Conservation (phyloP, 2,329 filamentous ascomycete genomes). For the Plenodomus biglobosus region DNA sequence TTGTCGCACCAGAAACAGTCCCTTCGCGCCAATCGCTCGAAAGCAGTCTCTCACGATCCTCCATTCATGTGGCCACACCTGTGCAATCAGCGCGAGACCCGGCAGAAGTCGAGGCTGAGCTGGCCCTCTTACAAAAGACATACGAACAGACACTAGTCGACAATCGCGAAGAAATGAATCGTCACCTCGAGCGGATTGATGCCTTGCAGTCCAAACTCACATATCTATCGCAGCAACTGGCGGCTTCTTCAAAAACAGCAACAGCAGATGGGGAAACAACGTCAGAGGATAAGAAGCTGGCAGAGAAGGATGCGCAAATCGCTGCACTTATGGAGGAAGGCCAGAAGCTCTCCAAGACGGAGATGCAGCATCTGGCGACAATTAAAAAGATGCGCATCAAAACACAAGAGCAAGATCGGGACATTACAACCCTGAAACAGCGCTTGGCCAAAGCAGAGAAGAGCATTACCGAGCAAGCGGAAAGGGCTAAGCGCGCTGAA, state of each 20-base stretch:
- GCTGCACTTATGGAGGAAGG: constrained; percentile 90
- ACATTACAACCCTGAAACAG: constrained; percentile 54
- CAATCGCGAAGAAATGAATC: constrained; percentile 79
- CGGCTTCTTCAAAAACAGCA: constrained; percentile 71
- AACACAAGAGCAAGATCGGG: constrained; percentile 55
- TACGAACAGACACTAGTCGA: constrained; percentile 57
- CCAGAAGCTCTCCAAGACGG: constrained; percentile 79
- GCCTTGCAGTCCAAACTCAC: constrained; percentile 87
- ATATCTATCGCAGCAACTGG: constrained; percentile 79
- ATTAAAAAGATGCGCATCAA: constrained; percentile 75
- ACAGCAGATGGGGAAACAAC: constrained; percentile 47
- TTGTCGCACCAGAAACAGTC: constrained; percentile 29
- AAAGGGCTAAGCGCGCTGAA: constrained; percentile 64
- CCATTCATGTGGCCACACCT: constrained; percentile 26
- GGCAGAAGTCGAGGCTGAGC: constrained; percentile 46
- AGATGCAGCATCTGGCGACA: constrained; percentile 78
- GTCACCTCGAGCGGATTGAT: constrained; percentile 86
- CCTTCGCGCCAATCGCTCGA: constrained; percentile 41
- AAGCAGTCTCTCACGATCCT: constrained; percentile 35
- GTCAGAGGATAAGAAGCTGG: constrained; percentile 69
- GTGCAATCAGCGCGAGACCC: constrained; percentile 42
- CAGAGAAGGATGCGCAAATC: constrained; percentile 89
- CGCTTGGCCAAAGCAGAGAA: constrained; percentile 69
- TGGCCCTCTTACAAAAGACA: constrained; percentile 54
- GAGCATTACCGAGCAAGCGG: constrained; percentile 60